phyloP scores from a whole-genome alignment of 2,329 filamentous ascomycete genomes.

The Ophiostoma triangulosporum region DNA sequence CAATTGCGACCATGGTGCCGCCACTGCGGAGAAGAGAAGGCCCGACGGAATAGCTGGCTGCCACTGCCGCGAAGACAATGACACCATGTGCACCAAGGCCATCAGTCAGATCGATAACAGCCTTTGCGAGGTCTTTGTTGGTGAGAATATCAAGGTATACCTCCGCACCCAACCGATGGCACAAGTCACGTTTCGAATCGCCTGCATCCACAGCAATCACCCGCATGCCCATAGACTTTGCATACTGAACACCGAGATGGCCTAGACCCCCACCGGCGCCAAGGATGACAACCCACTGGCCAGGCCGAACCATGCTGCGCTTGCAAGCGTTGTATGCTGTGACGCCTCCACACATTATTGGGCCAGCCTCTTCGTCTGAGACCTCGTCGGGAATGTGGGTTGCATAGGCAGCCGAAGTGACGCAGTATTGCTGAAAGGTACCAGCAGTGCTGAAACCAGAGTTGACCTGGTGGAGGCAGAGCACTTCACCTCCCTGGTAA shows the following conservation, averaged over 20 bases:
- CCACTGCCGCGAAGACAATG: constrained; percentile 54
- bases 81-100: constrained; percentile 9
- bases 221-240: constrained; percentile 39
- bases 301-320: constrained; percentile 33
- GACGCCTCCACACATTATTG: constrained; percentile 45
- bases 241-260: constrained; percentile 29
- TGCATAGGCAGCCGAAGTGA: constrained; percentile 39
- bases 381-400: constrained; percentile 35
- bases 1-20: constrained; percentile 76
- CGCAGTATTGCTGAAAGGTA: constrained; percentile 46
- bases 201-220: constrained; percentile 42
- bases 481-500: constrained; percentile 21
- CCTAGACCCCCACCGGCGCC: constrained; percentile 33
- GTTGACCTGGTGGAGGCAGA: constrained; percentile 16
- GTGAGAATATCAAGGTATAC: constrained; percentile 42
- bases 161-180: constrained; percentile 37
- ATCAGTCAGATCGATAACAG: constrained; percentile 1
- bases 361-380: constrained; percentile 38
- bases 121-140: constrained; percentile 13
- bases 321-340: constrained; percentile 45
- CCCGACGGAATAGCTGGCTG: constrained; percentile 92
- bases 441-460: constrained; percentile 20
- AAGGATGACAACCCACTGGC: constrained; percentile 41
- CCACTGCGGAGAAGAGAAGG: constrained; percentile 71
- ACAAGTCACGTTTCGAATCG: constrained; percentile 30